Evolutionary conservation across 257 asterid genomes (phyloP), one percentile per base, ranked within the genome.

Genomic region (Nyctanthes arbortristis): DNA sequence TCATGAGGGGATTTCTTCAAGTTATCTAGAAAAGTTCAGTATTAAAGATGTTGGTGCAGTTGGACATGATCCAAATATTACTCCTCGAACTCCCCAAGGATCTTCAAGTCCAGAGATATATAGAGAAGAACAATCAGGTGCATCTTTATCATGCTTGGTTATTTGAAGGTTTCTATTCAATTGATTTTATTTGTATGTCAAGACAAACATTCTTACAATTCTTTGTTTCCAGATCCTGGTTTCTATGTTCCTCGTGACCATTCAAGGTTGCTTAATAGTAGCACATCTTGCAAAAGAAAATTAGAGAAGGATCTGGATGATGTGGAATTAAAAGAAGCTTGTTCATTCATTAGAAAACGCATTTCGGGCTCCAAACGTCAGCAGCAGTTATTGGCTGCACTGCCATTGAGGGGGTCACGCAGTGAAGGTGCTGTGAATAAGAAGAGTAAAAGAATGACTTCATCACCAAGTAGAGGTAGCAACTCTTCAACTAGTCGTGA

Each of bases 51-150:
- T 16, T 24, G 40, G 35, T 40, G 68, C 56, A 22, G 43, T 43
- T 31, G 66, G 67, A 60, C 72, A 47, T 31, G 25, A 54, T 39
- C 32, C 61, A 33, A 76, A 14, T 63, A 67, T 65, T 54, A 61
- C 33, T 49, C 77, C 80, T 20, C 67, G 57, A 68, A 52, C 70
- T 9, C 81, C 75, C 25, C 60, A 61, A 11, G 79, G 90, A 78
- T 86, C 91, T 70, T 82, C 92, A 40, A 88, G 95, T 73, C 96
- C 96, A 20, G 98, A 90, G 77, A 82, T 86, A 55, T 84, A 84
- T 77, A 76, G 86, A 75, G 87, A 88, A 65, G 90, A 85, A n/a
- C 82, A 88, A 36, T 85, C 88, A 40, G 92, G 97, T 90, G 85
- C 70, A 63, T 54, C n/a, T 61, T 39, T 64, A 24, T 35, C 18